These are phyloP conservation scores for Mollisia scopiformis DNA, from an alignment of 2,329 filamentous ascomycete species.

Conservation along the genomic window DNA sequence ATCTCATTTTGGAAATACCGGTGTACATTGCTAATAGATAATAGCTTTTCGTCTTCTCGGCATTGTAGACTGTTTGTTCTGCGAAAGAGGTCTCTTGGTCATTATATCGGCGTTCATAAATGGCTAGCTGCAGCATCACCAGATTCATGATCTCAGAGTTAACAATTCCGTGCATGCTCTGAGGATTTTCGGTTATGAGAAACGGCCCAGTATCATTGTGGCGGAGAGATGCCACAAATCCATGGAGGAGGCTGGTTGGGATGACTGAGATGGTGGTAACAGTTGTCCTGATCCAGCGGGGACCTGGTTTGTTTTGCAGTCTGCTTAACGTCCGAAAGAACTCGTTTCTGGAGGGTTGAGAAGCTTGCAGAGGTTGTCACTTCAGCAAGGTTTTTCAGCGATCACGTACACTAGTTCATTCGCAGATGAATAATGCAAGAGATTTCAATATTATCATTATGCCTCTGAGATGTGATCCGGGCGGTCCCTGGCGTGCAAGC, in stretches of 20 bases:
- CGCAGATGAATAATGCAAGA: constrained; percentile 37
- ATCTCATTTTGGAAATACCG: not conserved
- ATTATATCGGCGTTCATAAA: constrained; percentile 37
- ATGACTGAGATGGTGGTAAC: constrained; percentile 23
- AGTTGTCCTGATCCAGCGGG: constrained; percentile 21
- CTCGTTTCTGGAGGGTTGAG: constrained; percentile 13
- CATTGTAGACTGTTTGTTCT: constrained; percentile 55
- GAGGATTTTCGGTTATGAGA: constrained; percentile 30
- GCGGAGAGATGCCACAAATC: constrained; percentile 26
- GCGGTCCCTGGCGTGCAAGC: not conserved
- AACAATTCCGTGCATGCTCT: constrained; percentile 26
- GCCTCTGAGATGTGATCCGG: not conserved
- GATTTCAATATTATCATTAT: constrained; percentile 22
- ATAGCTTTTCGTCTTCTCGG: constrained; percentile 79
- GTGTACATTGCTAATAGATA: not conserved
- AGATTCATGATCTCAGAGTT: constrained; percentile 25
- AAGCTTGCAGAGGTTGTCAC: constrained; percentile 20
- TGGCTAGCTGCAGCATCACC: constrained; percentile 31
- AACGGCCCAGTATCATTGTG: constrained; percentile 29
- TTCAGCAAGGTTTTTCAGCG: constrained; percentile 29
- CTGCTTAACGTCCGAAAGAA: constrained; percentile 15
- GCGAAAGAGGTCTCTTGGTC: constrained; percentile 33
- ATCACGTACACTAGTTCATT: constrained; percentile 34
- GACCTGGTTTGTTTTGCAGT: constrained; percentile 23
- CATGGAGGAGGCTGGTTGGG: constrained; percentile 17